These are phyloP conservation scores for Aotearoamyces nothofagi DNA, from an alignment of 2,329 filamentous ascomycete genomes.

Conservation along the genomic window DNA sequence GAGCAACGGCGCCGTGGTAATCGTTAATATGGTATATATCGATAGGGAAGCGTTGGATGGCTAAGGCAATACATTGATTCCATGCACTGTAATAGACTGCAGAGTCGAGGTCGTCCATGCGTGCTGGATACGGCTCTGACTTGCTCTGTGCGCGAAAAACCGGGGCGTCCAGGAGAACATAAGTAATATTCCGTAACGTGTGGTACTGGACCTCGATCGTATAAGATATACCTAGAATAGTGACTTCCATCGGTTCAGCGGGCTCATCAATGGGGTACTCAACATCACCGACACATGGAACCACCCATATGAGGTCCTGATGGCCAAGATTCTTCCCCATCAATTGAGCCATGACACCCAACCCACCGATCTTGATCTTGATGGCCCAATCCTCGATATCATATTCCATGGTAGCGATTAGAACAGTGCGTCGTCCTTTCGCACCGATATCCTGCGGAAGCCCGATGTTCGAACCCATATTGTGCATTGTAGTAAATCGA, in stretches of 20 bases:
- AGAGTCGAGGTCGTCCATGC: slow-evolving; percentile 55
- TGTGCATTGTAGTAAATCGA: neutral
- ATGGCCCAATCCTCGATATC: slow-evolving; percentile 56
- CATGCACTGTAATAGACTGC: slow-evolving; percentile 56
- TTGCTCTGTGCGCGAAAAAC: slow-evolving; percentile 50
- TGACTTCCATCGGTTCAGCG: slow-evolving; percentile 46
- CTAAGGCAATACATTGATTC: slow-evolving; percentile 54
- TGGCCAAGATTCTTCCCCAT: slow-evolving; percentile 47
- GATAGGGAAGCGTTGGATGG: slow-evolving; percentile 44
- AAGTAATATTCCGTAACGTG: slow-evolving; percentile 48
- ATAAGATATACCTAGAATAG: slow-evolving; percentile 42
- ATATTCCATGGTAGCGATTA: slow-evolving; percentile 60
- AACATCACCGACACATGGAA: slow-evolving; percentile 45
- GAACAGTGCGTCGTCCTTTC: slow-evolving; percentile 42
- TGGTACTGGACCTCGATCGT: slow-evolving; percentile 51
- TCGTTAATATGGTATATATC: slow-evolving; percentile 54
- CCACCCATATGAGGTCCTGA: slow-evolving; percentile 51
- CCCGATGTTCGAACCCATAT: too few relatives aligned
- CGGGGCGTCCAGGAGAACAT: slow-evolving; percentile 41
- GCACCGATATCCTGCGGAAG: too few relatives aligned
- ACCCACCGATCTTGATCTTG: slow-evolving; percentile 57
- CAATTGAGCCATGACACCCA: slow-evolving; percentile 55
- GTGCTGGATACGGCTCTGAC: slow-evolving; percentile 46
- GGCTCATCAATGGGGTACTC: slow-evolving; percentile 44
- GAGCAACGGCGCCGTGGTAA: slow-evolving; percentile 46